Conservation (phyloP, 163 green algal genomes). For the Chlamydomonas reinhardtii region DNA sequence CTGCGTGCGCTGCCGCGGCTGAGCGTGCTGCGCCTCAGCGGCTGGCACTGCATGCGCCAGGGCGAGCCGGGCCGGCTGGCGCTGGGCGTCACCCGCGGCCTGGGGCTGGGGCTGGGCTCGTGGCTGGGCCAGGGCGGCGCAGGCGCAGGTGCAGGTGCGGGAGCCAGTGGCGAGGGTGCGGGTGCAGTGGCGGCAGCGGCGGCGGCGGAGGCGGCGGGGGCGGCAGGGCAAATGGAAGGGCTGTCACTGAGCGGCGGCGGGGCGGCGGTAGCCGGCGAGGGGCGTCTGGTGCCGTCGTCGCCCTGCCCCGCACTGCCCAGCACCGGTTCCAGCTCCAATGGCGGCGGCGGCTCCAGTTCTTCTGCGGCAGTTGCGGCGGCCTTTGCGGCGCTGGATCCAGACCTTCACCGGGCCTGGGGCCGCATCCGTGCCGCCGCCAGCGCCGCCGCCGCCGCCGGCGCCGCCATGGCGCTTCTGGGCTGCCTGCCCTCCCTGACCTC, state of each 20-base stretch:
- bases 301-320: background rate
- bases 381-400: conserved; percentile 12
- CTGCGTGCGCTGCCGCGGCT: conserved; percentile 22
- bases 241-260: background rate
- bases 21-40: background rate
- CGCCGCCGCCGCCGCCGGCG: background rate
- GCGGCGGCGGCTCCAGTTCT: background rate
- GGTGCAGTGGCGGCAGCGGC: background rate
- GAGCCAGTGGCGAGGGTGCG: no score
- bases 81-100: background rate
- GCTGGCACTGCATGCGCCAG: conserved; percentile 33
- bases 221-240: background rate
- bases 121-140: background rate
- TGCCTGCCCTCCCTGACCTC: background rate
- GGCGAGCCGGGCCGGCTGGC: conserved; percentile 16
- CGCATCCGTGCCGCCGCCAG: conserved; percentile 9
- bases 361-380: background rate
- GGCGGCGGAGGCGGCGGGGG: background rate
- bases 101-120: background rate
- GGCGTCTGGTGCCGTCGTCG: background rate
- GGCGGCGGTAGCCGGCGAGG: background rate
- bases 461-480: conserved; percentile 8
- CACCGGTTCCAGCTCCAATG: background rate
- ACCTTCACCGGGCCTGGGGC: conserved; percentile 20
- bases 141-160: background rate